Evolutionary conservation across 2,329 filamentous ascomycete genomes (phyloP), one percentile per base, ranked within the genome.

Genomic region (Pseudocercospora musae): DNA sequence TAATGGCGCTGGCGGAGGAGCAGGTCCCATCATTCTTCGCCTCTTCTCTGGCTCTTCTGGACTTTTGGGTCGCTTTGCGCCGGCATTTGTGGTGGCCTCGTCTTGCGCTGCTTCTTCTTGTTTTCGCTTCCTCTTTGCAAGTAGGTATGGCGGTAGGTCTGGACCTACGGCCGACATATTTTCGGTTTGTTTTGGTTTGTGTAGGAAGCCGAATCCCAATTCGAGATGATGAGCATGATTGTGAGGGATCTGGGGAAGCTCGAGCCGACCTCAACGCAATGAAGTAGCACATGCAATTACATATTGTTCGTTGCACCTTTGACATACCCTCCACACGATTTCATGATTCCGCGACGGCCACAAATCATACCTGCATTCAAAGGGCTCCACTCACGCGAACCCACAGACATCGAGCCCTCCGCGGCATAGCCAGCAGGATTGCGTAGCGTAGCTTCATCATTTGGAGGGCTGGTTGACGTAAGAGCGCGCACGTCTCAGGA

Each of bases 81-180:
- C 75, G 73, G 69, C 73, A 75, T 76, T 63, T 73, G 72, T 69
- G 70, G 73, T 50, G 68, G 76, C 42, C 72, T 73, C 66, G 63
- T 71, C 65, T 60, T 74, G 60, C 10, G 76, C 70, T 62, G 77
- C 67, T 63, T 77, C 78, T 31, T 81, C 77, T 62, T 78, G 75
- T 67, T 81, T 68, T 75, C 78, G 78, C 81, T 85, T 77, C 65
- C 77, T 72, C 74, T 84, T 81, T 10, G 81, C 69, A 33, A 84
- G 73, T 46, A 89, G 81, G 65, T 90, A 86, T 4, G 89, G 82
- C 11, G 90, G 89, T 23, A 92, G 76, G 63, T 87, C 81, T 13
- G 90, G 89, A 4, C 89, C 89, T 71, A 91, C 87, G 33, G 85
- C 86, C 56, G 87, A 79, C 88, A 91, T 91, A 20, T 18, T 77